Percentiles rank a stretch among this genome's conserved stretches.
Conservation (phyloP, 2,329 filamentous ascomycete species). For the Xylariales sp. region DNA sequence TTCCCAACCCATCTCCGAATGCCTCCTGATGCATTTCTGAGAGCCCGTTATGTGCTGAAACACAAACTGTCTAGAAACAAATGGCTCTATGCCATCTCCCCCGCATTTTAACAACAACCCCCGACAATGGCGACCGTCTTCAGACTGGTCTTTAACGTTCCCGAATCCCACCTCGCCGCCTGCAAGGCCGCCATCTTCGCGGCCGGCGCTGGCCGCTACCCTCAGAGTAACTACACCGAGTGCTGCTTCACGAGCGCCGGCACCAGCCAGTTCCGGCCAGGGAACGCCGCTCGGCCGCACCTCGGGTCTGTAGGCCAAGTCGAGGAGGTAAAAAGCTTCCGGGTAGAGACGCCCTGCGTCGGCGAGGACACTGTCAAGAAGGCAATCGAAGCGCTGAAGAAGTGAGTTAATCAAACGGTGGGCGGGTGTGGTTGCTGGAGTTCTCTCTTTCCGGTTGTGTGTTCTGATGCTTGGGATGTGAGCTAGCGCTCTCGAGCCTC, state of each 20-base stretch:
- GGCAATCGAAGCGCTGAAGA: slow-evolving; percentile 61
- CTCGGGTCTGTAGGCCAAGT: slow-evolving; percentile 55
- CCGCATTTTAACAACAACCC: too few relatives aligned
- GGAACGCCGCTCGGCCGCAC: slow-evolving; percentile 55
- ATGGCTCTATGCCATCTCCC: too few relatives aligned
- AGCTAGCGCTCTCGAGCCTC: background rate
- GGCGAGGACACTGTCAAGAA: slow-evolving; percentile 51
- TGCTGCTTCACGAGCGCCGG: slow-evolving; percentile 49
- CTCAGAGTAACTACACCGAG: slow-evolving; percentile 49
- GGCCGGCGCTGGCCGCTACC: slow-evolving; percentile 51
- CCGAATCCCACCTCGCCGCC: slow-evolving; percentile 33
- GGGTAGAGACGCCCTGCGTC: slow-evolving; percentile 59
- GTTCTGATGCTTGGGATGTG: too few relatives aligned
- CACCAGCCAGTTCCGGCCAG: slow-evolving; percentile 63
- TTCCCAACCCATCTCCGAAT: too few relatives aligned
- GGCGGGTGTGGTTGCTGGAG: too few relatives aligned
- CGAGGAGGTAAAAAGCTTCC: slow-evolving; percentile 56
- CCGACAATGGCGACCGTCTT: too few relatives aligned
- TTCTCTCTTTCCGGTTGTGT: too few relatives aligned
- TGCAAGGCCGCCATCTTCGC: slow-evolving; percentile 53
- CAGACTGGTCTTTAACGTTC: slow-evolving; percentile 48
- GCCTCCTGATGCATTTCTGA: too few relatives aligned
- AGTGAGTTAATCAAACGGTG: slow-evolving; percentile 40
- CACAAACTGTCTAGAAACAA: too few relatives aligned
- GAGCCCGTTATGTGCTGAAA: too few relatives aligned